These are phyloP conservation scores for Cladophialophora yegresii DNA, from an alignment of 2,329 filamentous ascomycete genomes.

Conservation along the genomic window DNA sequence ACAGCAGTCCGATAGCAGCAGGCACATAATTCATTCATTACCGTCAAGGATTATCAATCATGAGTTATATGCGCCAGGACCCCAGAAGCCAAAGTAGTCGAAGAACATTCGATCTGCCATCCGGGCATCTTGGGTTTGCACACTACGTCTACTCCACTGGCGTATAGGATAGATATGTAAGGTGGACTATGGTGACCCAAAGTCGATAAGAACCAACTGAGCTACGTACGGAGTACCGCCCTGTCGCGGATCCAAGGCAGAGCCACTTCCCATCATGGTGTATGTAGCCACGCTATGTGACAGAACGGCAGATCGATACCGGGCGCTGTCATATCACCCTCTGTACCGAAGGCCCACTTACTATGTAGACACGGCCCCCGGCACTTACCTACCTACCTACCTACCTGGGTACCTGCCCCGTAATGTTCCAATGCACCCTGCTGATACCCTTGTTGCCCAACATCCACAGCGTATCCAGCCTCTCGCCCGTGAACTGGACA, in stretches of 20 bases:
- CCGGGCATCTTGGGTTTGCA: neutral
- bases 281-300: too few species aligned
- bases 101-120: neutral
- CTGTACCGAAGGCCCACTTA: too few species aligned
- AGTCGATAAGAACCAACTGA: too few species aligned
- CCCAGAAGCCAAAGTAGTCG: neutral
- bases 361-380: too few species aligned
- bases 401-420: slow-evolving; percentile 38
- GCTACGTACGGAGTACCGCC: too few species aligned
- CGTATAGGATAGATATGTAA: too few species aligned
- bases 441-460: slow-evolving; percentile 45
- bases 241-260: too few species aligned
- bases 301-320: too few species aligned
- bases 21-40: neutral
- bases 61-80: neutral
- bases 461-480: slow-evolving; percentile 46
- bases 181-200: neutral
- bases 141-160: neutral
- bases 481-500: slow-evolving; percentile 46
- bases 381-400: neutral
- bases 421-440: slow-evolving; percentile 44
- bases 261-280: too few species aligned
- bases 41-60: neutral
- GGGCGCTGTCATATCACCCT: too few species aligned
- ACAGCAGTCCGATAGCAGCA: neutral